Percentiles rank a stretch among this genome's conserved stretches.
phyloP scores from a whole-genome alignment of 768 basidiomycete genomes.

The Hypholoma sublateritium region DNA sequence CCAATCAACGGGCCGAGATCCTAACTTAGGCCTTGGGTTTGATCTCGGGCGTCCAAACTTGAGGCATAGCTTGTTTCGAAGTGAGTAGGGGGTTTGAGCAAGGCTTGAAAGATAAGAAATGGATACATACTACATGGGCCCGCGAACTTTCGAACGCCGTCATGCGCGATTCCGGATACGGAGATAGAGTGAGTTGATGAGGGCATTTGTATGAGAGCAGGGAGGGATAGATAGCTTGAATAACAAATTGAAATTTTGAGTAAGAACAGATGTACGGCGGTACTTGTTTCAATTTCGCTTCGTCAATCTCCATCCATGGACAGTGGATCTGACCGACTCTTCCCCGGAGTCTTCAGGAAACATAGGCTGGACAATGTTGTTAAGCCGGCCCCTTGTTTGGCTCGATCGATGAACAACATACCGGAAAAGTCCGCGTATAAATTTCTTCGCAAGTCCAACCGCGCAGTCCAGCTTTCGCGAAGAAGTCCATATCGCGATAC shows the following conservation, averaged over 20 bases:
- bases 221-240: too few species aligned
- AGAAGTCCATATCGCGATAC: constrained; percentile 81
- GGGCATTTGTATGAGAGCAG: constrained; percentile 78
- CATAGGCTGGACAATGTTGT: constrained; percentile 55
- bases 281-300: background rate
- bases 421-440: constrained; percentile 61
- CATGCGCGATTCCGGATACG: too few species aligned
- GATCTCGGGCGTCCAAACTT: too few species aligned
- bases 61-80: too few species aligned
- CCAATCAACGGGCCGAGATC: too few species aligned
- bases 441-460: constrained; percentile 81
- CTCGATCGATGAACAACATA: too few species aligned
- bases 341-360: constrained; percentile 87
- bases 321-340: constrained; percentile 72
- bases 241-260: constrained; percentile 12
- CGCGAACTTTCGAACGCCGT: too few species aligned
- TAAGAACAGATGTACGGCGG: background rate
- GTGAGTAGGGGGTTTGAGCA: too few species aligned
- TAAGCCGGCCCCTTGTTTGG: background rate
- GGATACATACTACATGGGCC: too few species aligned
- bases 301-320: constrained; percentile 79
- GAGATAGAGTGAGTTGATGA: too few species aligned
- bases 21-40: too few species aligned
- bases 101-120: too few species aligned
- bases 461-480: constrained; percentile 53